These are phyloP conservation scores for Thelonectria blattea DNA, from an alignment of 2,329 filamentous ascomycete species.

Conservation along the genomic window DNA sequence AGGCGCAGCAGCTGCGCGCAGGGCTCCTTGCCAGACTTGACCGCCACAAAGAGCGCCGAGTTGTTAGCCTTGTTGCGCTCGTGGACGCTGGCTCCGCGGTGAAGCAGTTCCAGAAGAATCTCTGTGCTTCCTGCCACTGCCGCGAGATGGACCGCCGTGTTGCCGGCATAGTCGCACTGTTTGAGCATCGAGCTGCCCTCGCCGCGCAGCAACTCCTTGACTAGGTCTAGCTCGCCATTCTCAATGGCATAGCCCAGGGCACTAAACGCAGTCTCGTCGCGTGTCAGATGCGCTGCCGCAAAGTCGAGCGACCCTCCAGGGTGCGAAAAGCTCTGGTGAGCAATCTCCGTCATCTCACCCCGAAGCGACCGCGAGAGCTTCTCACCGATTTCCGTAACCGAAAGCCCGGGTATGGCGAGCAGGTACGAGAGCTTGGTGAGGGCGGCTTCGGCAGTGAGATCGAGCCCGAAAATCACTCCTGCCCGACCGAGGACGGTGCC, in stretches of 20 bases:
- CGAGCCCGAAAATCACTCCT: conserved; percentile 87
- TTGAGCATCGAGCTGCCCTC: conserved; percentile 73
- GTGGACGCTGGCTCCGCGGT: conserved; percentile 70
- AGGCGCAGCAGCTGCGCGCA: conserved; percentile 61
- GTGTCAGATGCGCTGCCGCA: conserved; percentile 51
- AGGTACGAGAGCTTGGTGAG: conserved; percentile 91
- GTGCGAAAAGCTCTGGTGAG: conserved; percentile 76
- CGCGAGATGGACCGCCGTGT: conserved; percentile 69
- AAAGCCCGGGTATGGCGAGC: conserved; percentile 70
- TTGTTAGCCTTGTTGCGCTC: conserved; percentile 69
- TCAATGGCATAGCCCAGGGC: conserved; percentile 82
- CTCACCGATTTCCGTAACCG: conserved; percentile 67
- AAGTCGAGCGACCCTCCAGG: conserved; percentile 61
- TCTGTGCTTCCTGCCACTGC: conserved; percentile 59
- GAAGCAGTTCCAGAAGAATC: conserved; percentile 65
- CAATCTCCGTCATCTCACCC: conserved; percentile 83
- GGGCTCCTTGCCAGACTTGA: conserved; percentile 60
- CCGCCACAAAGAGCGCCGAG: conserved; percentile 69
- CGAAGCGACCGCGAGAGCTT: conserved; percentile 78
- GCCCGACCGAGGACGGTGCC: conserved; percentile 79
- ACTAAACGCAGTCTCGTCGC: conserved; percentile 70
- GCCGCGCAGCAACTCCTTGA: conserved; percentile 70
- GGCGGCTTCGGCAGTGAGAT: conserved; percentile 88
- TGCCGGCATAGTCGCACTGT: conserved; percentile 80
- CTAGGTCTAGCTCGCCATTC: conserved; percentile 69